Evolutionary conservation across 2,329 filamentous ascomycete genomes (phyloP), one percentile per base, ranked within the genome.

Genomic region (Pestalotiopsis sp.): DNA sequence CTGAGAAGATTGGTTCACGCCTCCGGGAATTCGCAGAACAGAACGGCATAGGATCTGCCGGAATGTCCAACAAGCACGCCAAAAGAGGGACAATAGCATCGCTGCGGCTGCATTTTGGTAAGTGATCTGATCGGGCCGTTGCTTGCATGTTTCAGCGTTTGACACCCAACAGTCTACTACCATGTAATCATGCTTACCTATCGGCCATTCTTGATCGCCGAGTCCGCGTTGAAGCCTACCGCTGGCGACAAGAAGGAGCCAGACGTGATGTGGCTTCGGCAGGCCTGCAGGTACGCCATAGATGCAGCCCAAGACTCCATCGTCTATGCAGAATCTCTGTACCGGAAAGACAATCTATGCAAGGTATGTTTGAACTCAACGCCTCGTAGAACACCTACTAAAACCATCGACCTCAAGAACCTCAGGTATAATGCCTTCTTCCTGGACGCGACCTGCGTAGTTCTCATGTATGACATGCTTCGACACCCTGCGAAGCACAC

Each of bases 221-320:
- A 73, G 60, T 72, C 67, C 20, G 70, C 73, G 6, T 55, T 74
- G 22, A 61, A 66, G 4, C 67, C 70, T n/a, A 67, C 59, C 56
- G 48, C 63, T 2, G 64, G 65, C 10, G 60, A 40, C 40, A 57
- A 22, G 17, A 20, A 67, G n/a, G 66, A 20, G 48, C 60, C n/a
- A 57, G 69, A 69, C 4, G 39, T 24, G 30, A 76, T 77, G 68
- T 77, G 75, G 75, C 70, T 77, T 9, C 68, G 75, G 56, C 74
- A 75, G 35, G 75, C 75, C 1, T 77, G 75, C 58, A 66, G 75
- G 62, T 70, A 73, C 30, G 75, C 75, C 1, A 73, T 71, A 35
- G 74, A 76, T 58, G 73, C 75, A 9, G 75, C 75, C 5, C 75
- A 77, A 52, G 75, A 77, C 66, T 71, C 72, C 13, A 70, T 75